phyloP scores from a whole-genome alignment of 257 asterid genomes.

The Marsdenia floribunda region DNA sequence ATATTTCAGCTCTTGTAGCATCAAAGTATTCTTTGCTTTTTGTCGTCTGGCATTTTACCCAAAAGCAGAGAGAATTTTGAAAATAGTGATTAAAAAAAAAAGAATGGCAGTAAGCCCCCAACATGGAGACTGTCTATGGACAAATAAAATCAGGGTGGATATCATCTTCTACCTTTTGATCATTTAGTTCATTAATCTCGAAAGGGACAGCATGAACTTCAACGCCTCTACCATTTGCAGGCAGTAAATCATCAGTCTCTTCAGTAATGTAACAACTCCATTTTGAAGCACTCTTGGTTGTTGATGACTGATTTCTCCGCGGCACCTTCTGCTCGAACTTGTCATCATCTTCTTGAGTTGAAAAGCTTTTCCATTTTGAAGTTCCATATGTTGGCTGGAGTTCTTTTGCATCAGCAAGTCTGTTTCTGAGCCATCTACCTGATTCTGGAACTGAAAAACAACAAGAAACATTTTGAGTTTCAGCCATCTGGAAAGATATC shows the following conservation, averaged over 20 bases:
- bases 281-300: conserved; percentile 31
- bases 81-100: too few relatives aligned
- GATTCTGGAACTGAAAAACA: conserved; percentile 5
- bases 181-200: conserved; percentile 23
- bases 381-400: not conserved
- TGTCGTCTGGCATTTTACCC: too few relatives aligned
- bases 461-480: not conserved
- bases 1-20: too few relatives aligned
- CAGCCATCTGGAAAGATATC: not conserved
- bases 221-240: conserved; percentile 22
- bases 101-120: too few relatives aligned
- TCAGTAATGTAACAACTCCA: conserved; percentile 65
- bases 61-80: too few relatives aligned
- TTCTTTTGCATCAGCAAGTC: not conserved
- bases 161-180: conserved; percentile 60
- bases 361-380: conserved; percentile 1
- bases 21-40: too few relatives aligned
- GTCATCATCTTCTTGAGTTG: not conserved
- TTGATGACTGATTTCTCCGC: conserved; percentile 17
- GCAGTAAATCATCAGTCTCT: conserved; percentile 27
- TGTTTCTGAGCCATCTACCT: not conserved
- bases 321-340: conserved; percentile 18
- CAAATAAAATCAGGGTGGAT: conserved; percentile 75
- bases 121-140: too few relatives aligned
- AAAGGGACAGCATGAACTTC: conserved; percentile 18